These are phyloP conservation scores for Echria macrotheca DNA, from an alignment of 495 filamentous ascomycete genomes.

Conservation along the genomic window DNA sequence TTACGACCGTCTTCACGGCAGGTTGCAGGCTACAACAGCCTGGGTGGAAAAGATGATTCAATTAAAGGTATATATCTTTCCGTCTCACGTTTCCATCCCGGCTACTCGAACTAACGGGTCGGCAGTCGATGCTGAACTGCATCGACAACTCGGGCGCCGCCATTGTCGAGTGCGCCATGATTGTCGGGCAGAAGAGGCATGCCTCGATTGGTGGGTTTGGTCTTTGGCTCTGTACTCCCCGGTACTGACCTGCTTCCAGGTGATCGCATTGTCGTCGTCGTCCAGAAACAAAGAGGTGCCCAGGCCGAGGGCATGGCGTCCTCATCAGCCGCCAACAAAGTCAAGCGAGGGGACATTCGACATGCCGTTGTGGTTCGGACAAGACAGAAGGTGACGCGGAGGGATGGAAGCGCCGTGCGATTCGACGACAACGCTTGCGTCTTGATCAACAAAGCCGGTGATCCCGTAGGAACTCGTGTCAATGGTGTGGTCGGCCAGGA, in stretches of 20 bases:
- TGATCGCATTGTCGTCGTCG: constrained; percentile 94
- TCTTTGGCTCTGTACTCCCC: not conserved
- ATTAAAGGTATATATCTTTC: constrained; percentile 67
- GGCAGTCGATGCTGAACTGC: constrained; percentile 93
- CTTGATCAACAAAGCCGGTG: constrained; percentile 92
- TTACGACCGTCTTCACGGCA: no score
- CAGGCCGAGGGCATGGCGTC: constrained; percentile 48
- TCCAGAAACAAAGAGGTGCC: constrained; percentile 82
- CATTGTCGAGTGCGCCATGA: constrained; percentile 91
- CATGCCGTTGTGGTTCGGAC: constrained; percentile 95
- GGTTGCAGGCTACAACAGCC: no score
- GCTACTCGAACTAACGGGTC: constrained; percentile 11
- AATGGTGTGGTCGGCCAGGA: constrained; percentile 86
- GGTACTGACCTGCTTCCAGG: constrained; percentile 46
- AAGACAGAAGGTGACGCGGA: constrained; percentile 74
- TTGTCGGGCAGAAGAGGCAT: constrained; percentile 82
- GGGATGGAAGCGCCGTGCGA: constrained; percentile 80
- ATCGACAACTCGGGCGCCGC: constrained; percentile 99
- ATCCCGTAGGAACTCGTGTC: constrained; percentile 89
- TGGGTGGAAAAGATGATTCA: constrained; percentile 78
- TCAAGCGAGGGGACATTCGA: constrained; percentile 91
- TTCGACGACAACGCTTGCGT: constrained; percentile 99
- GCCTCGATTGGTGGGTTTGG: constrained; percentile 76
- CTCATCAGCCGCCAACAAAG: constrained; percentile 73
- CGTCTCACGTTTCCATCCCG: not conserved